Evolutionary conservation across 176 grass and related monocot species (phyloP), one percentile per base, ranked within the genome.

Genomic region (Typha latifolia): DNA sequence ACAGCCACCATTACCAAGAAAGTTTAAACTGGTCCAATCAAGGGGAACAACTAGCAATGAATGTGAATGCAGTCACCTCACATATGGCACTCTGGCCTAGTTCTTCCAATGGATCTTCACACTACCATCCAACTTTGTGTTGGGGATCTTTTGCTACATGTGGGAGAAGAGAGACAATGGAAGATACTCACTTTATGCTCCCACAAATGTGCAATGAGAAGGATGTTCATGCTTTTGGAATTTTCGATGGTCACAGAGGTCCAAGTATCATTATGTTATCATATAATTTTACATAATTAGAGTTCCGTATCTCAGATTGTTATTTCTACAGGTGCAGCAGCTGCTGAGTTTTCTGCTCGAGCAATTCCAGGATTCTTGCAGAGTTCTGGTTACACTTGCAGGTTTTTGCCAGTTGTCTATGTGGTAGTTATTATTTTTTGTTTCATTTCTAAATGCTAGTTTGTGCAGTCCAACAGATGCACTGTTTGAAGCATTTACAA

Each of bases 221-320:
- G 32, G 72, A 84, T 37, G 72, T 89, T 24, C 77, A 89, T 81
- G 81, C 85, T 43, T 97, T 97, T 72, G 93, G 93, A 72, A 89
- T 97, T 77, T 97, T 92, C 67, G 85, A 97, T 84, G 93, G 93
- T 56, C 93, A 97, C 77, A 81, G 93, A 97, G 93, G 93, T 97
- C 37, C 8, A 8, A 1, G 72, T 47, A 26, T 14, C 78, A 64
- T 72, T 49, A 47, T 61, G 53, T 11, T 22, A 43, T 43, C 37
- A 43, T 43, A 43, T 43, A 43, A 10, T 59, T 22, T 16, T 59
- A 59, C 16, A 19, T 59, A 59, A 21, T n/a, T 59, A 21, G 16
- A 59, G 20, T 43, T 64, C 47, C 62, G 47, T 77, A 75, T 62
- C 48, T 84, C 85, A 80, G 14, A 72, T 14, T 68, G 72, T 47